Conservation (phyloP, 1,284 basidiomycete genomes). For the Cryptococcus hybrid region DNA sequence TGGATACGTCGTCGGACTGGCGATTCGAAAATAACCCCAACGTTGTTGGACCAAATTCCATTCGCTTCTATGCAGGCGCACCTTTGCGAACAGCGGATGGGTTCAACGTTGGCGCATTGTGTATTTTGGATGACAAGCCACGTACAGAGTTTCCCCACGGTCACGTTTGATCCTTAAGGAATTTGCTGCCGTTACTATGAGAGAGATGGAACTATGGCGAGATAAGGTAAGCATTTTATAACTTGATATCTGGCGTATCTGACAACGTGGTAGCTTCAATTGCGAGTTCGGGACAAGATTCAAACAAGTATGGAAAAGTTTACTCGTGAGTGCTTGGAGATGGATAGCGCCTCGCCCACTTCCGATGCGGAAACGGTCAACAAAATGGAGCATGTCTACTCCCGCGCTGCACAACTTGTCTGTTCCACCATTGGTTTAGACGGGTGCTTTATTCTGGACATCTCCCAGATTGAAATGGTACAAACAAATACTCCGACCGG, state of each 20-base stretch:
- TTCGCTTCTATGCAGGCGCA: constrained; percentile 89
- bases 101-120: constrained; percentile 83
- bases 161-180: constrained; percentile 91
- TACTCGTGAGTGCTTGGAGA: constrained; percentile 89
- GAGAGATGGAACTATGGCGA: constrained; percentile 91
- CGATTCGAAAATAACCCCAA: constrained; percentile 73
- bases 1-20: constrained; percentile 82
- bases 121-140: constrained; percentile 81
- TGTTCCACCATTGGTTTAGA: constrained; percentile 87
- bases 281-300: constrained; percentile 85
- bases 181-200: constrained; percentile 89
- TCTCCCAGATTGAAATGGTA: constrained; percentile 84
- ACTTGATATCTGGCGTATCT: background rate
- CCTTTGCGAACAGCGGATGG: constrained; percentile 86
- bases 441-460: constrained; percentile 85
- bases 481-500: constrained; percentile 52
- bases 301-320: constrained; percentile 96
- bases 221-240: constrained; percentile 64
- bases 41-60: constrained; percentile 63
- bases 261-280: constrained; percentile 63
- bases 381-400: constrained; percentile 82
- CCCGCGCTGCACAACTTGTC: constrained; percentile 81
- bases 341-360: constrained; percentile 58
- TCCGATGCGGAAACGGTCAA: constrained; percentile 32
- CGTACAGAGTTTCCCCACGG: constrained; percentile 81